Percentiles rank a stretch among this genome's conserved stretches.
Conservation (phyloP, 1,139 yeast species). For the Saccharomyces hybrid region DNA sequence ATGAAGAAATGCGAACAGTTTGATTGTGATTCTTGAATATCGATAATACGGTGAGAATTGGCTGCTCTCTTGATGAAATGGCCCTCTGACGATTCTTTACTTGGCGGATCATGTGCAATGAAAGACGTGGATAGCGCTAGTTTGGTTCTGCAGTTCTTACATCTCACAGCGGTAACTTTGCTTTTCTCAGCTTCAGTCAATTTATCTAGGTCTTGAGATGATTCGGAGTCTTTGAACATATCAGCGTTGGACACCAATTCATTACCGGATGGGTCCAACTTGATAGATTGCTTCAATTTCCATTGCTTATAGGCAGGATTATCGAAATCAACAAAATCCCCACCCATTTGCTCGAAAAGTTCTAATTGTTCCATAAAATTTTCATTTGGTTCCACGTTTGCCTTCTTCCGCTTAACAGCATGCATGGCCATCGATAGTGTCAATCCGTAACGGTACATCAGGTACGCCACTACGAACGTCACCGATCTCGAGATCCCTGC, state of each 20-base stretch:
- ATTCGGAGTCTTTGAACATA: constrained; percentile 26
- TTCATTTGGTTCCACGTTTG: constrained; percentile 62
- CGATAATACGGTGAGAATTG: constrained; percentile 49
- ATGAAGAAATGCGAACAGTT: constrained; percentile 77
- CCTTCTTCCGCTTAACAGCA: constrained; percentile 58
- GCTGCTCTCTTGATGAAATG: constrained; percentile 56
- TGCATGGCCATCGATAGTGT: constrained; percentile 55
- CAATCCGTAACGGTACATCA: constrained; percentile 67
- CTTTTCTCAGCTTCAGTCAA: constrained; percentile 22
- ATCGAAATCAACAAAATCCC: constrained; percentile 30
- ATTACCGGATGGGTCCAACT: constrained; percentile 33
- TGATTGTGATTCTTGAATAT: constrained; percentile 46
- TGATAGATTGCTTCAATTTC: constrained; percentile 37
- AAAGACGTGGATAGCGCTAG: constrained; percentile 43
- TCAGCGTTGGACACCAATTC: constrained; percentile 29
- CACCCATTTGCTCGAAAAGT: constrained; percentile 48
- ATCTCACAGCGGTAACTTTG: constrained; percentile 42
- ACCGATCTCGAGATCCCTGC: constrained; percentile 87
- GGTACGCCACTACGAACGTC: constrained; percentile 62
- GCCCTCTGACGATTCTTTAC: constrained; percentile 51
- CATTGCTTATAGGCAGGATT: constrained; percentile 47
- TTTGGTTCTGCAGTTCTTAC: constrained; percentile 60
- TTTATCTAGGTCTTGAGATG: constrained; percentile 21
- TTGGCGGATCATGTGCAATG: constrained; percentile 56
- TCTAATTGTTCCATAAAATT: constrained; percentile 68